Base-by-base conservation (phyloP, 768 basidiomycete species). In the Tephrocybe sp. region DNA sequence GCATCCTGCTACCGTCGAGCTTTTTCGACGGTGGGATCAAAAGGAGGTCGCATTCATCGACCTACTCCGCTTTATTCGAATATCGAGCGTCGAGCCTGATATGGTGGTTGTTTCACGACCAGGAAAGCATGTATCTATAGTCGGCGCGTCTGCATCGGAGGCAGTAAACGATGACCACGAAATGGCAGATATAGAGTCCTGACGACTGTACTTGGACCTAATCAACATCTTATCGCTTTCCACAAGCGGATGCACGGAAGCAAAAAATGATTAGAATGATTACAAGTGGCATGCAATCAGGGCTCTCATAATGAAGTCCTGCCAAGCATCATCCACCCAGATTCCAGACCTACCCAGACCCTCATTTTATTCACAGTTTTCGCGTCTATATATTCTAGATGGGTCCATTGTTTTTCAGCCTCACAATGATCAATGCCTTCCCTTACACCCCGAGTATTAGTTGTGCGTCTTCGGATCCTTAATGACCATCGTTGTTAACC, bases 1-100 rank as follows among this genome's bases (percentile, higher is more conserved):
- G 0, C 82, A 92, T 56, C 65, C 71, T n/a, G 65, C 73, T 9
- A 92, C 80, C 13, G 84, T 89, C 34, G 76, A 77, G 23, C 70
- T 92, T 3, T 89, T 91, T 64, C 78, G 87, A 35, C 68, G 71
- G 51, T 93, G 91, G 91, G 87, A 92, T 59, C 84, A 87, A 57
- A 82, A 79, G 52, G 87, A 90, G 58, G 68, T 81, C 4, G 79
- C 85, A 4, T 93, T 78, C 64, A 74, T 87, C 35, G 77, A 87
- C 45, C 74, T 84, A 13, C 72, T 93, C 45, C 84, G 87, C 38
- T 89, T 86, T 66, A 80, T 92, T 54, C 83, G 88, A 50, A 84
- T 93, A 67, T 84, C 74, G 44, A 84, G 85, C 62, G 64, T 67
- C 14, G 68, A 80, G 40, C 79, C 81, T 0, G 65, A 72, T 1